Percentiles rank a stretch among this genome's conserved stretches.
phyloP scores from a whole-genome alignment of 2,329 filamentous ascomycete genomes.

The Aureobasidium sp. region DNA sequence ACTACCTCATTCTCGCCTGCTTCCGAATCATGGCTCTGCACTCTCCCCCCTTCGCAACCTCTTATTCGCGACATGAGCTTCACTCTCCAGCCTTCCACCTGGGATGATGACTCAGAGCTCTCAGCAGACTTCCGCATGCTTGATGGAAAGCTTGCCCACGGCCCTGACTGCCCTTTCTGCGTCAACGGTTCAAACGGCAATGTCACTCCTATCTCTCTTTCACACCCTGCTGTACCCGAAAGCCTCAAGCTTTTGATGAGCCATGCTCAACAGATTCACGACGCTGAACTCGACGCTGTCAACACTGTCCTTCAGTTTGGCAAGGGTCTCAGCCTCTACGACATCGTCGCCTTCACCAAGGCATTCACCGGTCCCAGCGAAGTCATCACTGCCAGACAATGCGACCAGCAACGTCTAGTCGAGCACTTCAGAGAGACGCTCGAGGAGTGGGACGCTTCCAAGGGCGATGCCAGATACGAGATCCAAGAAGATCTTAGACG shows the following conservation, averaged over 20 bases:
- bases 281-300: slow-evolving; percentile 5
- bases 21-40: slow-evolving; percentile 3
- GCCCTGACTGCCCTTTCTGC: slow-evolving; percentile 9
- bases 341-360: slow-evolving; percentile 6
- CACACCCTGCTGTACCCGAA: slow-evolving; percentile 1
- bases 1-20: slow-evolving; percentile 7
- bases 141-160: slow-evolving; percentile 6
- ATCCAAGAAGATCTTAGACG: slow-evolving; percentile 2
- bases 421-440: slow-evolving; percentile 5
- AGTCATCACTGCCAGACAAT: slow-evolving; percentile 1
- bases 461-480: neutral
- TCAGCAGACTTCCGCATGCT: slow-evolving; percentile 8
- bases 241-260: slow-evolving; percentile 4
- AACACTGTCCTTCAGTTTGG: neutral
- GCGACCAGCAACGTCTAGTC: slow-evolving; percentile 4
- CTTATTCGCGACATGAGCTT: slow-evolving; percentile 11
- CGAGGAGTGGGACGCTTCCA: slow-evolving; percentile 1
- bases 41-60: neutral
- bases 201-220: neutral
- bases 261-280: slow-evolving; percentile 4
- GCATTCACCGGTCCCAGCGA: slow-evolving; percentile 2
- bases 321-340: slow-evolving; percentile 4
- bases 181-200: slow-evolving; percentile 6
- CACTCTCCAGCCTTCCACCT: slow-evolving; percentile 7
- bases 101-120: neutral